Base-by-base conservation (phyloP, 768 basidiomycete genomes). In the Artomyces pyxidatus region DNA sequence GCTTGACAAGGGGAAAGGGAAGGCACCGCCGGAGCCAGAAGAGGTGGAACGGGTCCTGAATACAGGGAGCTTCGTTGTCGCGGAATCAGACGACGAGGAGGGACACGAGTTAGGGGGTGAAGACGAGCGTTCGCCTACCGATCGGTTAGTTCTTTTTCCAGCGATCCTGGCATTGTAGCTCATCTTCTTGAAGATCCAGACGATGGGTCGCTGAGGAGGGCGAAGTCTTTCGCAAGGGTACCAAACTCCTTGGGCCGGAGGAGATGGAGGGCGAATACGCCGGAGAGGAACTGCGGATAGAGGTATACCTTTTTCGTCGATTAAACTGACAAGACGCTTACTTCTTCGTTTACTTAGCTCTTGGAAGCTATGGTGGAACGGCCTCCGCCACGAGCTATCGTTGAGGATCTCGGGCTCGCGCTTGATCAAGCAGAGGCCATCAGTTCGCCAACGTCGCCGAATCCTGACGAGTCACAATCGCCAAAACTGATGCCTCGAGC, bases 201-300 rank as follows among this genome's bases (percentile, higher is more conserved):
- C 81, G 74, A 45, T 89, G 88, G 84, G 85, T 94, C 0, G 88
- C 82, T 48, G 96, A 98, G 63, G 96, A 99, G 63, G 92, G 92
- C 0, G 95, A 98, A 66, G 86, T 98, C 35, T 97, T 97, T 71
- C 74, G 94, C 37, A 94, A 95, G 61, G 92, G 93, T 0, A 80
- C 76, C 9, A 84, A 83, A 3, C 70, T 97, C 17, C 71, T 90
- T 8, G 83, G 83, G 1, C 81, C 80, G 7, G 88, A 86, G 57
- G 90, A 94, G 64, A 87, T 92, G 80, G 91, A 93, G 58, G 83
- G 81, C 0, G 91, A 91, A 58, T 89, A 84, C 59, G 87, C 80
- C 14, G 89, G 92, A 0, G 94, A 97, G 61, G 89, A 92, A 37
- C 68, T 98, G 48, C 79, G 87, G 54, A 81, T 80, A 58, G 85